Evolutionary conservation across 2,329 filamentous ascomycete species (phyloP).

Genomic region (Dactylellina leptospora): DNA sequence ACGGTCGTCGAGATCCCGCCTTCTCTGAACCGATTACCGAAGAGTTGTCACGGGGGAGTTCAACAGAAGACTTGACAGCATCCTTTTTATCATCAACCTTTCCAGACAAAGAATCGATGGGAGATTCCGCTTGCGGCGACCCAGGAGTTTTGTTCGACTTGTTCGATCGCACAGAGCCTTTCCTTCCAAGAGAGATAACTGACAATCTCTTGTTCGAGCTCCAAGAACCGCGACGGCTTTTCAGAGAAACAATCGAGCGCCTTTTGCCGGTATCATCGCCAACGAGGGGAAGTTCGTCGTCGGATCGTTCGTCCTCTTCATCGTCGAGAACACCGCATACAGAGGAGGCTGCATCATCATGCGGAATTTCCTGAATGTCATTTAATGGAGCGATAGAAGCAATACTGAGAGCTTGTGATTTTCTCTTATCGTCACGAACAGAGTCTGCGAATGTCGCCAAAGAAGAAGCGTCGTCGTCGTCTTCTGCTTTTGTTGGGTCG

Average conservation of each 20-base stretch:
- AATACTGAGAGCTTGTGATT: slow-evolving; percentile 58
- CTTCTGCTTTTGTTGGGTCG: slow-evolving; percentile 60
- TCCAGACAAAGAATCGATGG: slow-evolving; percentile 9
- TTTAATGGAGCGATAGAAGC: slow-evolving; percentile 58
- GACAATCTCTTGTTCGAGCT: slow-evolving; percentile 34
- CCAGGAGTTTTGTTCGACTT: slow-evolving; percentile 23
- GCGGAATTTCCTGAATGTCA: slow-evolving; percentile 59
- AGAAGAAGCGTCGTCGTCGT: slow-evolving; percentile 70
- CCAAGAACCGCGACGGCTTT: slow-evolving; percentile 41
- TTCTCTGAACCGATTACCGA: slow-evolving; percentile 14
- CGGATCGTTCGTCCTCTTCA: slow-evolving; percentile 64
- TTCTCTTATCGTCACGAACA: slow-evolving; percentile 50
- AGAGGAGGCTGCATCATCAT: slow-evolving; percentile 62
- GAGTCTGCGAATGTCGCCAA: slow-evolving; percentile 69
- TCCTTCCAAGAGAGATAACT: slow-evolving; percentile 35
- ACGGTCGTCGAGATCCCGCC: slow-evolving; percentile 5
- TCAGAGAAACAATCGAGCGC: slow-evolving; percentile 25
- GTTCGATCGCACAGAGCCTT: slow-evolving; percentile 41
- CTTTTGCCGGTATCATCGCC: slow-evolving; percentile 35
- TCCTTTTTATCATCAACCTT: slow-evolving; percentile 19
- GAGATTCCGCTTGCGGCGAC: slow-evolving; percentile 15
- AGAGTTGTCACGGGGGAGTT: neutral
- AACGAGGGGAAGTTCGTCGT: slow-evolving; percentile 55
- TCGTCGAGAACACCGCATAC: slow-evolving; percentile 69
- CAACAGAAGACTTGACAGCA: neutral